A percentile compares a stretch with the other conserved stretches of the same genome.
These are phyloP conservation scores for Epichloe sp. DNA, from an alignment of 2,329 filamentous ascomycete species.

Conservation along the genomic window DNA sequence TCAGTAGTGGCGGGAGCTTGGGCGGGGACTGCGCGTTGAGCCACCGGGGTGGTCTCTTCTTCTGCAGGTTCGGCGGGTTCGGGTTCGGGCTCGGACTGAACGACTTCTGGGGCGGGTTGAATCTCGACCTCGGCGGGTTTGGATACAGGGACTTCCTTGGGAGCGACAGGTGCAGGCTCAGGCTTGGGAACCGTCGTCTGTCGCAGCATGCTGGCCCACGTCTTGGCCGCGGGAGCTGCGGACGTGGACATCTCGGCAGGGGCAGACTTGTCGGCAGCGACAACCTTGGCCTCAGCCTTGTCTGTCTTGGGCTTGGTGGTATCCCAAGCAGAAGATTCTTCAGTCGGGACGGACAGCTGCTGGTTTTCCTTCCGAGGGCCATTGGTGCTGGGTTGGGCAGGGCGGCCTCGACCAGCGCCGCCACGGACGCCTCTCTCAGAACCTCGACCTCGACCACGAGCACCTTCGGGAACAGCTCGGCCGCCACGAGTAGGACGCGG, in stretches of 20 bases:
- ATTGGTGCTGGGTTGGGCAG: conserved; percentile 44
- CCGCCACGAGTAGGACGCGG: conserved; percentile 44
- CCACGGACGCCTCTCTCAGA: conserved; percentile 49
- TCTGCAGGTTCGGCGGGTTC: conserved; percentile 23
- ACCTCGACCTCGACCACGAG: conserved; percentile 48
- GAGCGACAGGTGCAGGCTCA: conserved; percentile 29
- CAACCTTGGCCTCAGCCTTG: conserved; percentile 21
- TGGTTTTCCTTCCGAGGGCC: conserved; percentile 44
- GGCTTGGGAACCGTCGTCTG: conserved; percentile 45
- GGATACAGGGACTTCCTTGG: conserved; percentile 16
- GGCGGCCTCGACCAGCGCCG: conserved; percentile 44
- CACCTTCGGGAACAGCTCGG: conserved; percentile 47
- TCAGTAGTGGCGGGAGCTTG: conserved; percentile 21
- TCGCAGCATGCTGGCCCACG: conserved; percentile 66
- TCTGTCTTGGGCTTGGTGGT: conserved; percentile 25
- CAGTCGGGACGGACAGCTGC: conserved; percentile 52
- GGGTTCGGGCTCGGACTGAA: conserved; percentile 22
- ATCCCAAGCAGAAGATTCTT: conserved; percentile 47
- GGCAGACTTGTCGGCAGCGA: conserved; percentile 19
- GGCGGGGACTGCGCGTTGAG: conserved; percentile 17
- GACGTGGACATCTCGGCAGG: conserved; percentile 25
- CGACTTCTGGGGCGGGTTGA: conserved; percentile 25
- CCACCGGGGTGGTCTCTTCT: conserved; percentile 21
- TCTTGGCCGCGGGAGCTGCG: conserved; percentile 35
- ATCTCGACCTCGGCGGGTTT: conserved; percentile 25